Base-by-base conservation (phyloP, 106 monocot species). In the Platanthera guangdongensis region DNA sequence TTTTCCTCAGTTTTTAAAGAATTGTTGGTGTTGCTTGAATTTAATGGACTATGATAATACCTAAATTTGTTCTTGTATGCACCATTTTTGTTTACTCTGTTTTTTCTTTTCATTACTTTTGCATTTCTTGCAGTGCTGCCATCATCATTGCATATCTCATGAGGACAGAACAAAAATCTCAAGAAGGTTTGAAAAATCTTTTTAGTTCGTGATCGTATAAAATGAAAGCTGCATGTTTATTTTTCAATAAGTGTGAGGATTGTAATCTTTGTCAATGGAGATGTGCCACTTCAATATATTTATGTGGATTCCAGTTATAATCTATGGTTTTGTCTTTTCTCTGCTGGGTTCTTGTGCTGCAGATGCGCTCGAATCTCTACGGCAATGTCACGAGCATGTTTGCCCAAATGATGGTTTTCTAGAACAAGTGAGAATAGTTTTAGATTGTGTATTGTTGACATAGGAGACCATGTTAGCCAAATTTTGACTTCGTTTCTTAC, bases 391-490 rank as follows among this genome's bases (percentile, higher is more conserved):
- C 74, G 83, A 89, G 39, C 82, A 50, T 82, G 86, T 90, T 39
- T 89, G 91, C 62, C 97, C 97, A 39, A 97, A 97, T 86, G 97
- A 97, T 89, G 97, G 97, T 68, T 97, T 97, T 81, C 79, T 91
- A 51, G 97, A 97, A 39, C 97, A 97, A 91, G 97, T 94, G 48
- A 22, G 53, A 72, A 77, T 25, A 46, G 7, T 11, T 39, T 77
- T 77, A 28, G 14, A 22, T 72, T 69, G n/a, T 84, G 55, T 39
- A 19, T 75, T 74, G 74, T 52, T 74, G 59, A 47, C 39, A 10
- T 77, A 55, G 12, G n/a, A 15, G n/a, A 1, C 47, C 51, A 53
- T 50, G 25, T 68, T 32, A 75, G 9, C 22, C 62, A 39, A 67
- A 75, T 65, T 52, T 76, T 15, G 46, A 75, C 78, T 32, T 28